Evolutionary conservation across 257 asterid species (phyloP), one percentile per base, ranked within the genome.

Genomic region (Dorcoceras hygrometricum): DNA sequence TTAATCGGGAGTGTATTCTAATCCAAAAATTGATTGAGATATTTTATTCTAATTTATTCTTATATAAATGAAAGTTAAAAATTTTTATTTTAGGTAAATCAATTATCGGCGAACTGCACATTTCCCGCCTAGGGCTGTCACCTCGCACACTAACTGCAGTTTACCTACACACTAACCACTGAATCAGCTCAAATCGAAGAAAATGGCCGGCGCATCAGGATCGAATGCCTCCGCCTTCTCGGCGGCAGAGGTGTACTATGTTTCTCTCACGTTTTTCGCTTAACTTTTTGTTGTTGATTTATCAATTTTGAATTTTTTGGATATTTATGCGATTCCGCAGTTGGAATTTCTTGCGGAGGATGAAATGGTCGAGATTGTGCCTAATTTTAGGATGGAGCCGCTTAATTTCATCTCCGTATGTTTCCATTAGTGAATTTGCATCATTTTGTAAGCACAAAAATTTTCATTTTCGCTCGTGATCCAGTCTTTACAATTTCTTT

Each of bases 331-430:
- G 60, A 57, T 75, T 46, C 23, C 48, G 82, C 86, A 89, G 99
- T 34, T 94, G 86, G 96, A 94, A 86, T 94, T 94, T 85, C 84
- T 94, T 16, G 95, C 99, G 0, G 99, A 94, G 82, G 99, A 94
- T 79, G 99, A 90, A 75, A 62, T 70, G 76, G 43, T 90, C 66
- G 93, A 82, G 71, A 87, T 94, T 62, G 95, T 83, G 34, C 96
- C 99, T 27, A 90, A 88, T 77, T 60, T 81, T 90, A 81, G 87
- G 60, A 87, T 94, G 96, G 95, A 90, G 54, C 77, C 82, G n/a
- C 95, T 90, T 66, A 80, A 90, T 78, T 85, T 94, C 77, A 86
- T 87, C 71, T 85, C 89, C 27, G 97, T 90, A 88, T 29, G 43
- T 4, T 58, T 43, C 9, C 31, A 31, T 59, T 46, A 54, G 57